phyloP scores from a whole-genome alignment of 345 rosid species.

The Rhodamnia argentea region DNA sequence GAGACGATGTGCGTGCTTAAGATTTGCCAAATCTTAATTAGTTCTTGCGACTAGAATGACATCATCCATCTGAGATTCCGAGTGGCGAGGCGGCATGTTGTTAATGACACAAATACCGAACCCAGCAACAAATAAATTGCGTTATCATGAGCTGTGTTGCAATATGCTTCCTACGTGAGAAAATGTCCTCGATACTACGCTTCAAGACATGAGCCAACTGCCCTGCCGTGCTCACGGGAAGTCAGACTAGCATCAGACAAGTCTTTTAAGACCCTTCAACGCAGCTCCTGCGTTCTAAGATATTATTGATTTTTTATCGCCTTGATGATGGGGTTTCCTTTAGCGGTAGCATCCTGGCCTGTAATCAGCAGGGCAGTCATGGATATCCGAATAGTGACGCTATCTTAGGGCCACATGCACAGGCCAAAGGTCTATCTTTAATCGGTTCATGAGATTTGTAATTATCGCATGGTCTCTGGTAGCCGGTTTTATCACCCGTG shows the following conservation, averaged over 20 bases:
- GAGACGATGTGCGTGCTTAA: neutral
- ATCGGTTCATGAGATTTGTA: neutral
- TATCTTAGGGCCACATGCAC: neutral
- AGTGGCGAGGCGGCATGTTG: neutral
- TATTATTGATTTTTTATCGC: conserved; percentile 15
- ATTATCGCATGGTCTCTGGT: neutral
- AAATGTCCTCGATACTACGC: neutral
- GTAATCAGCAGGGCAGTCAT: conserved; percentile 15
- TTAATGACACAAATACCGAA: neutral
- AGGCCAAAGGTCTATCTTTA: neutral
- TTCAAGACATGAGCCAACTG: neutral
- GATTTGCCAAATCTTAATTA: neutral
- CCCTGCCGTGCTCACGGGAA: neutral
- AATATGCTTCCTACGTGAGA: neutral
- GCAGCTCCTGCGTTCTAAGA: neutral
- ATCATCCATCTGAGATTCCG: neutral
- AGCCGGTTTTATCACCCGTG: neutral
- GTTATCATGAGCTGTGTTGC: neutral
- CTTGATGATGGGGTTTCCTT: conserved; percentile 18
- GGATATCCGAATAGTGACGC: conserved; percentile 17
- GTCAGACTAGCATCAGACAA: neutral
- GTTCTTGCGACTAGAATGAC: neutral
- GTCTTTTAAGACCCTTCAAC: neutral
- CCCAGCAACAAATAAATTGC: neutral
- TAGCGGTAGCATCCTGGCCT: conserved; percentile 14